These are phyloP conservation scores for Ajuga chamaepitys DNA, from an alignment of 257 asterid genomes.

Conservation along the genomic window DNA sequence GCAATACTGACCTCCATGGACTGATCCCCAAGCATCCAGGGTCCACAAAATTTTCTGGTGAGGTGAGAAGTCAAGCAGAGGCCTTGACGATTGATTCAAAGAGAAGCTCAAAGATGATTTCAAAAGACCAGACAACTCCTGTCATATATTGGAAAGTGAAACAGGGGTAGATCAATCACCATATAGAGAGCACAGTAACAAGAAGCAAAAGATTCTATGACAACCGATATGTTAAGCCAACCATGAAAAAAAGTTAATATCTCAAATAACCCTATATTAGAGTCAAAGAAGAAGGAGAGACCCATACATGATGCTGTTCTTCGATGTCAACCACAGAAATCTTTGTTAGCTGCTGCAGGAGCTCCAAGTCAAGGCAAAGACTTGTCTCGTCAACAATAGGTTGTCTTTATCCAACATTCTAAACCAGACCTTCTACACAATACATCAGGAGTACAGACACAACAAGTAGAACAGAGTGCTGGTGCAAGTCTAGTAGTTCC, in stretches of 20 bases:
- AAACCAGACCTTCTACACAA: conserved; percentile 44
- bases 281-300: not conserved
- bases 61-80: conserved; percentile 66
- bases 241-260: not conserved
- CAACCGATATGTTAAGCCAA: conserved; percentile 4
- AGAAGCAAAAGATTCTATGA: not conserved
- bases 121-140: conserved; percentile 46
- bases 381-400: conserved; percentile 68
- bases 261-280: not conserved
- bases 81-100: conserved; percentile 59
- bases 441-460: conserved; percentile 47
- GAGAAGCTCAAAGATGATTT: conserved; percentile 49
- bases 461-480: conserved; percentile 39
- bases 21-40: conserved; percentile 58
- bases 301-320: conserved; percentile 45
- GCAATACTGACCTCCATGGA: conserved; percentile 36
- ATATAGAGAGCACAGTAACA: not conserved
- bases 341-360: conserved; percentile 51
- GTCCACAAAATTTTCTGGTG: conserved; percentile 81
- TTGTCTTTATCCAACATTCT: conserved; percentile 49
- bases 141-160: conserved; percentile 21
- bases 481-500: conserved; percentile 18
- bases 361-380: conserved; percentile 56
- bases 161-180: not conserved
- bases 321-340: conserved; percentile 34